Evolutionary conservation across 108 stramenopile species (phyloP).

Genomic region (Nitzschia sp.): DNA sequence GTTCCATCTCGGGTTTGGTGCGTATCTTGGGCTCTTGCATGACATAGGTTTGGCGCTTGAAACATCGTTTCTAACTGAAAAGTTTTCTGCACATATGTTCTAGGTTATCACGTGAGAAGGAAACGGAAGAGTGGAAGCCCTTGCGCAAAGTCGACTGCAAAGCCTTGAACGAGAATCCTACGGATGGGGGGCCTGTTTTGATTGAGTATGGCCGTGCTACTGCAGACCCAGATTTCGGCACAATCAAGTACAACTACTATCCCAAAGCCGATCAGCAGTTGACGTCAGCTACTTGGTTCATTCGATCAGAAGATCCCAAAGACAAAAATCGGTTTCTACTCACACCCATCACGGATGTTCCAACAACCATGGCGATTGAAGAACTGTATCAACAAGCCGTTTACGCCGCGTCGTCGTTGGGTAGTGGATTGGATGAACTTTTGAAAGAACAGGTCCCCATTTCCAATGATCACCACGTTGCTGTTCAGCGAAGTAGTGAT

Average conservation of each 20-base stretch:
- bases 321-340: slow-evolving; percentile 38
- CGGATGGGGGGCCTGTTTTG: slow-evolving; percentile 33
- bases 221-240: slow-evolving; percentile 53
- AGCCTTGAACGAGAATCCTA: slow-evolving; percentile 55
- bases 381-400: slow-evolving; percentile 70
- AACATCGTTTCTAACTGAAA: neutral
- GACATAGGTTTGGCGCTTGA: too few species aligned
- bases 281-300: slow-evolving; percentile 76
- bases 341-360: slow-evolving; percentile 48
- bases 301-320: slow-evolving; percentile 45
- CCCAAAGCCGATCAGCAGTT: slow-evolving; percentile 37
- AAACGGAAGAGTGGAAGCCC: slow-evolving; percentile 71
- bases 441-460: slow-evolving; percentile 55
- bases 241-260: slow-evolving; percentile 65
- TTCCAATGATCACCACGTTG: slow-evolving; percentile 35
- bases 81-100: neutral
- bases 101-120: slow-evolving; percentile 13
- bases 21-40: too few species aligned
- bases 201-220: slow-evolving; percentile 73
- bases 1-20: slow-evolving; percentile 25
- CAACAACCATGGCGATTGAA: slow-evolving; percentile 57
- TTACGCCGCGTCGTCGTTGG: slow-evolving; percentile 46
- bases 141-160: slow-evolving; percentile 75
- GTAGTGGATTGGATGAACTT: slow-evolving; percentile 53
- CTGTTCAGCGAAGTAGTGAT: slow-evolving; percentile 22